These are phyloP conservation scores for Daldinia childiae DNA, from an alignment of 495 filamentous ascomycete genomes.

Conservation along the genomic window DNA sequence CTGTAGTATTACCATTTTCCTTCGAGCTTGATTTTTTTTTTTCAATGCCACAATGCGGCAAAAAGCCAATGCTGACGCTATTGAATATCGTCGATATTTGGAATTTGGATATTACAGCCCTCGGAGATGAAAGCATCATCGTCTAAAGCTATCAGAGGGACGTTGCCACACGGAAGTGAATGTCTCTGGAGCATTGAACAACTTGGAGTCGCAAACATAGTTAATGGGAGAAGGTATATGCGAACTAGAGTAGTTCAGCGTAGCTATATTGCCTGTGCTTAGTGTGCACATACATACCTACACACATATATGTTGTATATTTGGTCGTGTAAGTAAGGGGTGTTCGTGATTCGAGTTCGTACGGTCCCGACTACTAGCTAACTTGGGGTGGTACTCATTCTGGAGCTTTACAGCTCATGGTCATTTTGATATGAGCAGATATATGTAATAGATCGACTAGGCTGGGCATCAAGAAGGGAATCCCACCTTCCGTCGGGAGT, in stretches of 20 bases:
- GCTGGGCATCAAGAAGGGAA: slow-evolving; percentile 1
- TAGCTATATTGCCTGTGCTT: slow-evolving; percentile 16
- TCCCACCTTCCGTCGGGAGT: slow-evolving; percentile 40
- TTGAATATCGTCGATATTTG: slow-evolving; percentile 1
- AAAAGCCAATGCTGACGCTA: too few species aligned
- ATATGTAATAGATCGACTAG: not conserved
- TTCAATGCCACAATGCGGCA: too few species aligned
- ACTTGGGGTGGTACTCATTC: slow-evolving; percentile 1
- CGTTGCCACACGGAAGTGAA: not conserved
- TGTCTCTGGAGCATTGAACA: not conserved
- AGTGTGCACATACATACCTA: slow-evolving; percentile 29
- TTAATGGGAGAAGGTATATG: not conserved
- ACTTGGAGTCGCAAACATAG: not conserved
- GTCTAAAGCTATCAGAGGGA: not conserved
- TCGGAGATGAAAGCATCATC: slow-evolving; percentile 5
- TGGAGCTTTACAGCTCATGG: slow-evolving; percentile 10
- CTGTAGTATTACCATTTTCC: not conserved
- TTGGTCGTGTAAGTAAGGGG: not conserved
- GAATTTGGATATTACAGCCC: not conserved
- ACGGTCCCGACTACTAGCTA: not conserved
- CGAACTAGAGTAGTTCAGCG: not conserved
- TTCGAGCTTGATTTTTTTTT: not conserved
- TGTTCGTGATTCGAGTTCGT: slow-evolving; percentile 12
- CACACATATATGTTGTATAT: slow-evolving; percentile 6
- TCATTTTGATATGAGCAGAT: slow-evolving; percentile 7